These are phyloP conservation scores for Sugiyamaella smithiae DNA, from an alignment of 805 yeast genomes.

Conservation along the genomic window DNA sequence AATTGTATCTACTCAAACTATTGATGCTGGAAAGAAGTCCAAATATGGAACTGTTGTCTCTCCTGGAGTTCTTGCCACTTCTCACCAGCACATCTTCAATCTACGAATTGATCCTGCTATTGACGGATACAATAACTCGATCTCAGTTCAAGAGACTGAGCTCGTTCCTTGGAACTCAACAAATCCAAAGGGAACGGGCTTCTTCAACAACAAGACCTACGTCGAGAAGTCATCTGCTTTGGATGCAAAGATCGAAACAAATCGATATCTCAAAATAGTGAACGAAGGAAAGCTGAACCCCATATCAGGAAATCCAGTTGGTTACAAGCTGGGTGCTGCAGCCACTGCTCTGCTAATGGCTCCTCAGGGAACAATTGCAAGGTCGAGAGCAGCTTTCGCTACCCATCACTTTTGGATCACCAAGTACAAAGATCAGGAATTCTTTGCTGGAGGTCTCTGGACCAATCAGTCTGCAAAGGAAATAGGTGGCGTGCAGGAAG, in stretches of 20 bases:
- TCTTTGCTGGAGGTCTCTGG: constrained; percentile 82
- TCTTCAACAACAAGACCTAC: constrained; percentile 56
- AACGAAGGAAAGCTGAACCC: constrained; percentile 72
- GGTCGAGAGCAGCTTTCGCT: constrained; percentile 70
- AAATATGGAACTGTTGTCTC: constrained; percentile 73
- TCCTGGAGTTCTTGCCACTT: constrained; percentile 78
- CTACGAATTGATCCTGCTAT: constrained; percentile 80
- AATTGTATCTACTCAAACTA: constrained; percentile 80
- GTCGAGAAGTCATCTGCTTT: constrained; percentile 69
- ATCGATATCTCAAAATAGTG: constrained; percentile 71
- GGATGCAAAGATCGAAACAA: constrained; percentile 73
- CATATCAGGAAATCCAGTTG: constrained; percentile 69
- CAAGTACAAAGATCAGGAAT: constrained; percentile 66
- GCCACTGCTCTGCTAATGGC: constrained; percentile 77
- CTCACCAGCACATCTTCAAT: constrained; percentile 77
- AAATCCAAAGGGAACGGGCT: constrained; percentile 72
- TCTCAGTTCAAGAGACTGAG: constrained; percentile 64
- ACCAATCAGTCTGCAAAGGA: constrained; percentile 74
- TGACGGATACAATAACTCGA: constrained; percentile 77
- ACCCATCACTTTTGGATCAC: constrained; percentile 82
- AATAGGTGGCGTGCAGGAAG: constrained; percentile 71
- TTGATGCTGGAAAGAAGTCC: constrained; percentile 62
- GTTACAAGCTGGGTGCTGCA: constrained; percentile 72
- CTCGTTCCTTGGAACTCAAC: constrained; percentile 53
- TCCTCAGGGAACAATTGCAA: constrained; percentile 59